Base-by-base conservation (phyloP, 208 protist species). In the Leishmania major region DNA sequence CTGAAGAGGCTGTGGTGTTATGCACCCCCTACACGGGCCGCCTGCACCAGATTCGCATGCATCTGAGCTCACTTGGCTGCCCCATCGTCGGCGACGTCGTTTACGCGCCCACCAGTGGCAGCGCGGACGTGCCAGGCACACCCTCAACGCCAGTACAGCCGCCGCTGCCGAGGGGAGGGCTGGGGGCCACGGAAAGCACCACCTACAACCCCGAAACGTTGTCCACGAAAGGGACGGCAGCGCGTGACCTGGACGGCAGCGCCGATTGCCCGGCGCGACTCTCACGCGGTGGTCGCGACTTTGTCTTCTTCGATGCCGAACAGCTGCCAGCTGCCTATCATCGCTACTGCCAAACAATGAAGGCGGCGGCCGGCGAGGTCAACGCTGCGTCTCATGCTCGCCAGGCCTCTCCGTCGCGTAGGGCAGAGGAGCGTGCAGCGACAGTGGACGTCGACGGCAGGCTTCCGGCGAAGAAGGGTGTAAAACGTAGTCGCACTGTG, bases 41-140 rank as follows among this genome's bases (percentile, higher is more conserved):
- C 10, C 90, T 95, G 67, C 96, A 99, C 86, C 97, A 99, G 77
- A 97, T 99, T 53, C 92, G 97, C 15, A 77, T 92, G 70, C 97
- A 99, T 87, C 80, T 98, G 17, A 84, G 86, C 75, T 75, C 83
- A 31, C 86, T 95, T 22, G 93, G 93, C 15, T 88, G 87, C 77
- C 95, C 95, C 17, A 99, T 99, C 75, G 81, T 92, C n/a, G 91
- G 94, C 71, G 97, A 99, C 80, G 66, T 78, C 19, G 76, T 78
- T 5, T 87, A 80, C 78, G 51, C 70, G 7, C 73, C 43, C 31
- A 11, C 40, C 47, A 70, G 22, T 60, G 51, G 25, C 37, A 28
- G 11, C 17, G 47, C 35, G 19, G 43, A 43, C 43, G 51, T 43
- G 25, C 8, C 73, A 22, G 37, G 55, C 15, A 28, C 28, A 22